Evolutionary conservation across 495 filamentous ascomycete genomes (phyloP).

Genomic region (Aspergillus taichungensis): DNA sequence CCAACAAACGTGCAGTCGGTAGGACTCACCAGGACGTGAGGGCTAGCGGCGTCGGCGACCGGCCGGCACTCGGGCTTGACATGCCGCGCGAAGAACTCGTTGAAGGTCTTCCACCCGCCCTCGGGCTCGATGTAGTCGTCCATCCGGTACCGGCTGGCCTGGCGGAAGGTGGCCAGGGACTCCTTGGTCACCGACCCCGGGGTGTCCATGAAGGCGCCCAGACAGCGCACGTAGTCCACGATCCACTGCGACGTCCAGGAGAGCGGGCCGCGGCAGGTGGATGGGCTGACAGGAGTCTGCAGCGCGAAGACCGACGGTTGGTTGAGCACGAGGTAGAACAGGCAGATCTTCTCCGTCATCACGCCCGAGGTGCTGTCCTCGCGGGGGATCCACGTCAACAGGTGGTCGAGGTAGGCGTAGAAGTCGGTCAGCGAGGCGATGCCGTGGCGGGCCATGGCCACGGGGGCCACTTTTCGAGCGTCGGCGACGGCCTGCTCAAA

Average conservation of each 20-base stretch:
- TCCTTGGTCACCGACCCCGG: slow-evolving; percentile 1
- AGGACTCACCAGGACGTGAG: background rate
- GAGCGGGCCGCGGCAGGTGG: background rate
- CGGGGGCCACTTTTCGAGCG: too few relatives aligned
- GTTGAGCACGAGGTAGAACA: slow-evolving; percentile 5
- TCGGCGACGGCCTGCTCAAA: too few relatives aligned
- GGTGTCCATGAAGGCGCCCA: slow-evolving; percentile 4
- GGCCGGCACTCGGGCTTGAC: slow-evolving; percentile 3
- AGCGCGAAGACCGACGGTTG: slow-evolving; percentile 1
- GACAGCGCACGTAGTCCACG: background rate
- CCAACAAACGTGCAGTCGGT: background rate
- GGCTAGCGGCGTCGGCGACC: background rate
- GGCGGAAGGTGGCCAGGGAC: slow-evolving; percentile 1
- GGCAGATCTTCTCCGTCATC: background rate
- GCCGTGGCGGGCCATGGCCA: too few relatives aligned
- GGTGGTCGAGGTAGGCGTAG: too few relatives aligned
- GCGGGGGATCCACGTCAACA: too few relatives aligned
- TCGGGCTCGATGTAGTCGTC: slow-evolving; percentile 1
- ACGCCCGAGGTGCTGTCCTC: too few relatives aligned
- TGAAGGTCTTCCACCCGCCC: slow-evolving; percentile 5
- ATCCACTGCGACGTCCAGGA: slow-evolving; percentile 5
- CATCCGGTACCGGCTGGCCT: background rate
- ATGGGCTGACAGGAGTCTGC: slow-evolving; percentile 2
- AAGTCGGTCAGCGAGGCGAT: too few relatives aligned
- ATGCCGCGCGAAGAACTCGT: slow-evolving; percentile 3